phyloP scores from a whole-genome alignment of 2,329 filamentous ascomycete genomes.

The Aspergillus pseudoviridinutans region DNA sequence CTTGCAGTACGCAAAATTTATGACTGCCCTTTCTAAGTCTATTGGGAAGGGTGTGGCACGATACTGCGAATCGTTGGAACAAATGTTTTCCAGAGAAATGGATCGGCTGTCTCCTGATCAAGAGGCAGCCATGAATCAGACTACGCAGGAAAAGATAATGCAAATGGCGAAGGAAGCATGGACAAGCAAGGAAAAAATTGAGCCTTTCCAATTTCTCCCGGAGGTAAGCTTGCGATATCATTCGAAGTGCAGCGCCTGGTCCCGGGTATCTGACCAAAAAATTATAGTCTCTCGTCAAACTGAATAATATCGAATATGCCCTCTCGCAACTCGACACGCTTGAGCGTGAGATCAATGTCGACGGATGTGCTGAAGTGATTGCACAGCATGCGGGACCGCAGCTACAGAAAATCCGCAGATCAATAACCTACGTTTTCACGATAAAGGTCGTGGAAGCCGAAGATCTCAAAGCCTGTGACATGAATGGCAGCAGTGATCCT shows the following conservation, averaged over 20 bases:
- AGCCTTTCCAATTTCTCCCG: constrained; percentile 94
- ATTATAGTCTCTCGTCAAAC: constrained; percentile 83
- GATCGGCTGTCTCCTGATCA: constrained; percentile 86
- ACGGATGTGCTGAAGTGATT: constrained; percentile 80
- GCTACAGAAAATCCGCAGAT: constrained; percentile 63
- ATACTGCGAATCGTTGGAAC: constrained; percentile 89
- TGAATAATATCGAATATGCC: constrained; percentile 96
- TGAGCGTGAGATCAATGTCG: constrained; percentile 84
- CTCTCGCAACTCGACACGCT: constrained; percentile 88
- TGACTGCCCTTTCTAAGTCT: constrained; percentile 84
- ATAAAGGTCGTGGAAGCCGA: constrained; percentile 98
- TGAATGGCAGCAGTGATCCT: constrained; percentile 89
- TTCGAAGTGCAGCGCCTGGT: background rate
- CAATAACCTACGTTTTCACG: constrained; percentile 92
- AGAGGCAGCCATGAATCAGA: constrained; percentile 70
- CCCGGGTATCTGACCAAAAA: constrained; percentile 18
- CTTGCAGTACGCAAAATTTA: constrained; percentile 90
- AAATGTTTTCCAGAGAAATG: constrained; percentile 86
- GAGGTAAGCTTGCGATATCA: constrained; percentile 57
- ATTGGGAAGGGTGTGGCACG: constrained; percentile 77
- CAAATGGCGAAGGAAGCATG: constrained; percentile 91
- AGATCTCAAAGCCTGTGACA: constrained; percentile 95
- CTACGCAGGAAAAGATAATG: constrained; percentile 87
- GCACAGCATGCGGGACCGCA: constrained; percentile 68
- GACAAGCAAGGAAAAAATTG: constrained; percentile 85